These are phyloP conservation scores for Phycomyces blakesleeanus DNA, from an alignment of 192 early-diverging fungal species.

Conservation along the genomic window DNA sequence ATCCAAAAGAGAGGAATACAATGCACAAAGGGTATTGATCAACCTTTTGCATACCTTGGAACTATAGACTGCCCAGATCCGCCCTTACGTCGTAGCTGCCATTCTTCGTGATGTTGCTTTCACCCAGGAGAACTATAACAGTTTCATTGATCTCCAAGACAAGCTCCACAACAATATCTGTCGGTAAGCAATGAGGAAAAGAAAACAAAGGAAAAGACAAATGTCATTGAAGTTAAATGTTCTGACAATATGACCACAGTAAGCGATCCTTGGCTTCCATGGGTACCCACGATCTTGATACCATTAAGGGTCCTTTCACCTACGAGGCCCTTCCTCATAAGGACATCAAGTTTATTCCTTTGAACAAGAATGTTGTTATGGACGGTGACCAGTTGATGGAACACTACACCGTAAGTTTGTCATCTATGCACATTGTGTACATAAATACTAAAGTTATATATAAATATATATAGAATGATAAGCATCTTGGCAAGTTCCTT, in stretches of 20 bases:
- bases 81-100: slow-evolving; percentile 86
- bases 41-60: background rate
- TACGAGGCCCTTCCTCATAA: slow-evolving; percentile 90
- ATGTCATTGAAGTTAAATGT: background rate
- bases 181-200: slow-evolving; percentile 42
- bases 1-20: too few species aligned
- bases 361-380: slow-evolving; percentile 88
- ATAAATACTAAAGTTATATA: background rate
- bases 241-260: slow-evolving; percentile 29
- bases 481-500: slow-evolving; percentile 84
- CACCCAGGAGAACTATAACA: slow-evolving; percentile 79
- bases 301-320: slow-evolving; percentile 88
- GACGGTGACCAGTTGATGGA: slow-evolving; percentile 85
- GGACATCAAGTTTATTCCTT: slow-evolving; percentile 88
- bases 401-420: slow-evolving; percentile 73
- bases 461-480: slow-evolving; percentile 50
- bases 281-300: slow-evolving; percentile 97
- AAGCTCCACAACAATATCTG: slow-evolving; percentile 98
- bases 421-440: too few species aligned
- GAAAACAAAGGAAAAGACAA: slow-evolving; percentile 4
- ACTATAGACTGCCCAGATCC: slow-evolving; percentile 71
- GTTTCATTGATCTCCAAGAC: slow-evolving; percentile 98
- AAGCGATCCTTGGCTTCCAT: slow-evolving; percentile 94
- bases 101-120: slow-evolving; percentile 86
- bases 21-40: too few species aligned